phyloP scores from a whole-genome alignment of 495 filamentous ascomycete species.

The Aspergillus ostianus region DNA sequence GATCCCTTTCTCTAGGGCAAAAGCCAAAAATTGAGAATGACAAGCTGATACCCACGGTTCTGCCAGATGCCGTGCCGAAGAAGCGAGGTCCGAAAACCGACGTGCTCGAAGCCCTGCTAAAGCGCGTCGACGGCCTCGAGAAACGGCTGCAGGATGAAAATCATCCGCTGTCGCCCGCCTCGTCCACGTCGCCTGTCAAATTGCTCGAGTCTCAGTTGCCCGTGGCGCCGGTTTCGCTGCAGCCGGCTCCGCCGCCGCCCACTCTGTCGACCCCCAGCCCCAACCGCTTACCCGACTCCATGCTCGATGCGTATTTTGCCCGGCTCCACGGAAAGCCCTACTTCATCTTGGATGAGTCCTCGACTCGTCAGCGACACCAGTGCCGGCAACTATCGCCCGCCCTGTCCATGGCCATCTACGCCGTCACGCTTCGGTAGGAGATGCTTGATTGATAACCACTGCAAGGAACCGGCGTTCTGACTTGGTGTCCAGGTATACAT shows the following conservation, averaged over 20 bases:
- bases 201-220: conserved; percentile 16
- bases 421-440: conserved; percentile 64
- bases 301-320: conserved; percentile 74
- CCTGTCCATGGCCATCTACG: conserved; percentile 69
- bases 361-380: conserved; percentile 64
- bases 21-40: neutral
- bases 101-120: conserved; percentile 78
- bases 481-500: conserved; percentile 54
- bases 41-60: neutral
- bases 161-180: conserved; percentile 49
- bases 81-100: conserved; percentile 88
- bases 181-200: conserved; percentile 29
- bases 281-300: conserved; percentile 50
- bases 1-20: neutral
- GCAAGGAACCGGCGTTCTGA: neutral
- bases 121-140: conserved; percentile 80
- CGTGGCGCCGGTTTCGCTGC: conserved; percentile 6
- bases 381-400: conserved; percentile 61
- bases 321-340: conserved; percentile 78
- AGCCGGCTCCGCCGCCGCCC: conserved; percentile 7
- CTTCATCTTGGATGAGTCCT: conserved; percentile 70
- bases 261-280: conserved; percentile 22
- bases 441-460: neutral
- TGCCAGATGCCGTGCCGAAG: conserved; percentile 80
- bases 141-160: conserved; percentile 70